Base-by-base conservation (phyloP, 2,329 filamentous ascomycete genomes). In the Davidsoniella eucalypti region DNA sequence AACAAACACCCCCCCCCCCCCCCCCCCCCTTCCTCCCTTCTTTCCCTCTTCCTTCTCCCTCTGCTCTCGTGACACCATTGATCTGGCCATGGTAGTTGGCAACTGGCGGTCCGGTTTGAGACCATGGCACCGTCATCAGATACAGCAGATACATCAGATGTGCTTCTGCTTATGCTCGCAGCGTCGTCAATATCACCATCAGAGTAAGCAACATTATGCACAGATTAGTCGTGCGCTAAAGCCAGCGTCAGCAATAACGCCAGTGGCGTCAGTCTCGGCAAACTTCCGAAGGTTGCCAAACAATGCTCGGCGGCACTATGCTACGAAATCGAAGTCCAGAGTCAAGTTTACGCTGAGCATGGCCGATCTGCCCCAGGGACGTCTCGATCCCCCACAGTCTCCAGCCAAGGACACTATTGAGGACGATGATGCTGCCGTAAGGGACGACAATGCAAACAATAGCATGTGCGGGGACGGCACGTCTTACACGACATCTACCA, bases 311-410 rank as follows among this genome's bases (percentile, higher is more conserved):
- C 29, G 29, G 8, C 29, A 33, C 12, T 33, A 33, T 33, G 29
- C 29, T 33, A 33, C 29, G 9, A 33, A 5, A 33, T 33, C 29
- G 8, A 12, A 12, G 29, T 33, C 29, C 12, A 33, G 8, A 33
- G 29, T 33, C 4, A 71, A 61, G 58, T 69, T 72, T 2, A 70
- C 69, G 1, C 56, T 79, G 56, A 73, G 65, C 53, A 64, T 80
- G 4, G 68, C 72, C 8, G 75, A 79, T 47, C 64, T 80, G 29
- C 75, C 75, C 4, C 74, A 78, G 57, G 75, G 73, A 18, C 57
- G 66, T 25, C 61, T 72, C 38, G 60, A 65, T 26, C 52, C 66
- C 12, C 55, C 37, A 16, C 14, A 44, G 3, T 14, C 47, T 26
- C 14, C n/a, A 9, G 12, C n/a, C 17, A 17, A 45, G 25, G 48